phyloP scores from a whole-genome alignment of 345 rosid species.

The Balakata baccata region DNA sequence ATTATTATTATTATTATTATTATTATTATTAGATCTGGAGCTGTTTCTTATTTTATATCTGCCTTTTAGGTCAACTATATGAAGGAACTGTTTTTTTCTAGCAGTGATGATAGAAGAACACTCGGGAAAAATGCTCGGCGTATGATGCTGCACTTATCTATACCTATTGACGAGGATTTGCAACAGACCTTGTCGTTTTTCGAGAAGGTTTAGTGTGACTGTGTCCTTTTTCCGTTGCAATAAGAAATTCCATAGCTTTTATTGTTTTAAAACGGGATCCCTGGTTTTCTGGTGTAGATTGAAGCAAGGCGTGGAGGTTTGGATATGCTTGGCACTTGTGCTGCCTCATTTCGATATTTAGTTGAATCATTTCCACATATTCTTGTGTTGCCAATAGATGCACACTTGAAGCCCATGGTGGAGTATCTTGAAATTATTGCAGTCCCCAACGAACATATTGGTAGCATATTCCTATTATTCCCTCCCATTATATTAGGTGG shows the following conservation, averaged over 20 bases:
- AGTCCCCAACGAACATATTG: conserved; percentile 37
- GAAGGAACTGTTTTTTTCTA: conserved; percentile 76
- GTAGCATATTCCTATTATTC: conserved; percentile 56
- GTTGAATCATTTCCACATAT: conserved; percentile 83
- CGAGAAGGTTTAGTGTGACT: conserved; percentile 59
- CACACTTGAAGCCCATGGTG: conserved; percentile 54
- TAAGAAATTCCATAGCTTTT: not conserved
- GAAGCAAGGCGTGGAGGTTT: conserved; percentile 95
- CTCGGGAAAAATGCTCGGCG: conserved; percentile 57
- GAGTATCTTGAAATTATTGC: conserved; percentile 55
- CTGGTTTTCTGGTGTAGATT: conserved; percentile 42
- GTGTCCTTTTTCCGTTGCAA: not conserved
- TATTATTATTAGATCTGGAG: conserved; percentile 7
- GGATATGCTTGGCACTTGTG: conserved; percentile 55
- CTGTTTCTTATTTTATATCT: conserved; percentile 48
- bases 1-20: no score
- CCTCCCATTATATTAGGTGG: conserved; percentile 56
- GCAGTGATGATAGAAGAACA: conserved; percentile 47
- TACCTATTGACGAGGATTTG: conserved; percentile 75
- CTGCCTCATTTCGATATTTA: conserved; percentile 54
- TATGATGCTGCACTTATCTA: conserved; percentile 74
- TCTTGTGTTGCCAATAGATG: conserved; percentile 57
- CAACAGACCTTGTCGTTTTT: conserved; percentile 81
- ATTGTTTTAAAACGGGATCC: not conserved
- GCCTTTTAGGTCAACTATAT: conserved; percentile 75